Evolutionary conservation across 208 protist genomes (phyloP), one percentile per base, ranked within the genome.

Genomic region (Trichomonas tenax): DNA sequence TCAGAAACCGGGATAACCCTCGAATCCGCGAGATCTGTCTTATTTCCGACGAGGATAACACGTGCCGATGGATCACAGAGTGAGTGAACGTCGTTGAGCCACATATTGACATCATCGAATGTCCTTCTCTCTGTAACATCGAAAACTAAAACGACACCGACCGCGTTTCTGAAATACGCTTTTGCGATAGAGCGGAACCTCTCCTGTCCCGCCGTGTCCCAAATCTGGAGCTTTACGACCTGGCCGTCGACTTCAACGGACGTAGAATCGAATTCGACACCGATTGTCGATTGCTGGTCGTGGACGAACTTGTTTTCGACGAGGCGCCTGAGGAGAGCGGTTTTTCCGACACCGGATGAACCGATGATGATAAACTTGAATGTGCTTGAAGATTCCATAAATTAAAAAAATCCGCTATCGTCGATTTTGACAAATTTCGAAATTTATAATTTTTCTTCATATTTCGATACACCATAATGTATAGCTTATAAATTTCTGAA

Each of bases 361-460:
- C 82, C 82, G 17, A 89, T 89, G 82, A 89, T 89, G 40, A 89
- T 89, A 40, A 89, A 89, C 40, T 89, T 89, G 40, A 46, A 89
- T 4, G n/a, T 89, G 82, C 17, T 31, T 17, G 40, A 44, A n/a
- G 82, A 44, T 89, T n/a, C 23, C 82, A 89, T 89, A 84, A 82
- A 82, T 51, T 72, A 72, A 72, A 72, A 72, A 72, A n/a, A n/a
- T 31, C 11, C 58, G 58, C 49, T 72, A 72, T 72, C 58, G 58
- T 72, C 58, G 26, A n/a, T 72, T 72, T 72, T 72, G 58, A n/a
- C 11, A 72, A 72, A 72, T 31, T 72, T 72, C 14, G 9, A 14
- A 51, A 15, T 51, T 51, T 51, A 15, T 51, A 14, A 51, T 51
- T 51, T 3, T 51, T 51, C 14, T 15, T 51, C 3, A 51, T 51